Percentiles rank a stretch among this genome's conserved stretches.
Evolutionary conservation across 2,329 filamentous ascomycete genomes (phyloP).

Genomic region (Karstenula rhodostoma): DNA sequence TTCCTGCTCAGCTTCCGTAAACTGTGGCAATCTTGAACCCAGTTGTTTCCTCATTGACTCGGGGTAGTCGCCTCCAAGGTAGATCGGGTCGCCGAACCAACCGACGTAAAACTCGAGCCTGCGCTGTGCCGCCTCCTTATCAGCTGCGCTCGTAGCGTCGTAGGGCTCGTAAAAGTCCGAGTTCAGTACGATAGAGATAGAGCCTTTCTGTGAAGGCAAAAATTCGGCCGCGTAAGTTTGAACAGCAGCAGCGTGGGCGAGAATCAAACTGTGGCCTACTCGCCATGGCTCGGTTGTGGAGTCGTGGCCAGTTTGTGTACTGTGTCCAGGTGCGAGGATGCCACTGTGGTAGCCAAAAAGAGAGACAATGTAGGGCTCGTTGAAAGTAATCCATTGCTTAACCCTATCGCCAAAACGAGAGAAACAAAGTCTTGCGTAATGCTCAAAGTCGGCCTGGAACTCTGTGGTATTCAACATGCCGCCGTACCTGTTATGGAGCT

Average conservation of each 20-base stretch:
- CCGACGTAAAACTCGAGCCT: conserved; percentile 55
- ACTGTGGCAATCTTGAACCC: conserved; percentile 48
- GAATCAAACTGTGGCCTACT: conserved; percentile 50
- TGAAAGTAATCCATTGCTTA: conserved; percentile 53
- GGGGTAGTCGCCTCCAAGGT: conserved; percentile 52
- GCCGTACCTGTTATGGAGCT: conserved; percentile 21
- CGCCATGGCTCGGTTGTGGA: conserved; percentile 17
- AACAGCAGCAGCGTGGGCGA: conserved; percentile 53
- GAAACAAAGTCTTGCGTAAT: conserved; percentile 50
- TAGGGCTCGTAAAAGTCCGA: conserved; percentile 52
- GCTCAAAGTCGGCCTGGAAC: conserved; percentile 38
- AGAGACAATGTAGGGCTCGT: conserved; percentile 61
- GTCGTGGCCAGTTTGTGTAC: conserved; percentile 13
- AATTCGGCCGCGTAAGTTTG: conserved; percentile 22
- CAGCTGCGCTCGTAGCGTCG: conserved; percentile 19
- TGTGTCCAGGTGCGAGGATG: conserved; percentile 24
- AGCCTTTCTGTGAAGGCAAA: conserved; percentile 40
- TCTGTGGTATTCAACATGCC: conserved; percentile 29
- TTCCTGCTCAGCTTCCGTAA: conserved; percentile 51
- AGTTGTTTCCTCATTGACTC: conserved; percentile 48
- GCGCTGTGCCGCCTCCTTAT: conserved; percentile 42
- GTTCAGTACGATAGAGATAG: conserved; percentile 11
- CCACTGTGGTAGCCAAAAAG: conserved; percentile 53
- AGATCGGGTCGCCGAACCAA: conserved; percentile 48
- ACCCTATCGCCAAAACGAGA: conserved; percentile 50